phyloP scores from a whole-genome alignment of 2,329 filamentous ascomycete species.

The Verticillium albo-atrum region DNA sequence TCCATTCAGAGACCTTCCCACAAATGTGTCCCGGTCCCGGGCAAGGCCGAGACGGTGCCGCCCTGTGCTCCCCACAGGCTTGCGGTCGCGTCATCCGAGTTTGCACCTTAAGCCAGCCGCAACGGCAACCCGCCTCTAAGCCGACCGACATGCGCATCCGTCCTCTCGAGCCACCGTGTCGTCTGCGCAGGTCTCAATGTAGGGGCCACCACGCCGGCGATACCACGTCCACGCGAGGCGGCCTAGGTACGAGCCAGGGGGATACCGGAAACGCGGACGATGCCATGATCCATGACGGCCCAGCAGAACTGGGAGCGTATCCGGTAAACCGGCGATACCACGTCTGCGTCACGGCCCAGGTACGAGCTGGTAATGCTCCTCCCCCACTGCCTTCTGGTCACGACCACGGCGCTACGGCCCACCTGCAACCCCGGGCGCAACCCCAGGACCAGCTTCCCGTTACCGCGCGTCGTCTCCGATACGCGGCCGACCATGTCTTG shows the following conservation, averaged over 20 bases:
- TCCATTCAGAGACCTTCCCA: too few species aligned
- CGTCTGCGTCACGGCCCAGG: not conserved
- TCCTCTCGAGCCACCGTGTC: not conserved
- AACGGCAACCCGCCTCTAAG: not conserved
- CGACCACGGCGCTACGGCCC: not conserved
- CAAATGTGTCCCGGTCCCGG: too few species aligned
- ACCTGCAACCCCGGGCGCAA: not conserved
- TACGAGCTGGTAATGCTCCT: not conserved
- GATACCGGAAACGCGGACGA: too few species aligned
- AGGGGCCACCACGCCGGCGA: not conserved
- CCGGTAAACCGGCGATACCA: not conserved
- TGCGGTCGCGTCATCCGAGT: too few species aligned
- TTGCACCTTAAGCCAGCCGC: too few species aligned
- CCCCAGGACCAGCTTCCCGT: constrained; percentile 1
- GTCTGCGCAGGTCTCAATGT: not conserved
- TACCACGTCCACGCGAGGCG: not conserved
- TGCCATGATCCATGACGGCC: too few species aligned
- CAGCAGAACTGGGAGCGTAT: not conserved
- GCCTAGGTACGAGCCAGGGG: not conserved
- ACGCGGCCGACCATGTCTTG: constrained; percentile 1
- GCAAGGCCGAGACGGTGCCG: too few species aligned
- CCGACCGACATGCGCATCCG: not conserved
- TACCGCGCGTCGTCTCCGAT: constrained; percentile 1
- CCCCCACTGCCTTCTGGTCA: not conserved
- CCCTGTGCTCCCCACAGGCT: too few species aligned